Conservation (phyloP, 2,329 filamentous ascomycete species). For the Ilyonectria robusta region DNA sequence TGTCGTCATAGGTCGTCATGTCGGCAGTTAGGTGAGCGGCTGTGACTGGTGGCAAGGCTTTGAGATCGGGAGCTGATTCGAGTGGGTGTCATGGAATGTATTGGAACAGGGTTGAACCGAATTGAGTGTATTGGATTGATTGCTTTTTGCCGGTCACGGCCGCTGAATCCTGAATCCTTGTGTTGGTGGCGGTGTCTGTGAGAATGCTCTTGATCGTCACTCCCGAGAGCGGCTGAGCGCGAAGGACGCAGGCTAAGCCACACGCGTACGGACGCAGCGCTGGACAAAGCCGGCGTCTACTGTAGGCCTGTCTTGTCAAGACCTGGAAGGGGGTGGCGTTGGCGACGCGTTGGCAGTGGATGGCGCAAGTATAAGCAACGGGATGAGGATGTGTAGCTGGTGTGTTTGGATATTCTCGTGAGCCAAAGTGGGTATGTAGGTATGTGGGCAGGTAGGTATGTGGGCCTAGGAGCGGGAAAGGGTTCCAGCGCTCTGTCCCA, state of each 20-base stretch:
- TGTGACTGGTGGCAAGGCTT: constrained; percentile 5
- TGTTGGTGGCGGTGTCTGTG: background rate
- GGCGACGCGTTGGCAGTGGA: background rate
- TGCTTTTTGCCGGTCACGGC: background rate
- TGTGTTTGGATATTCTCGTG: background rate
- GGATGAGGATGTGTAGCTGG: background rate
- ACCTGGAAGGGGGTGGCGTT: background rate
- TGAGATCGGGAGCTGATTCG: constrained; percentile 11
- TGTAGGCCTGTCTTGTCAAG: background rate
- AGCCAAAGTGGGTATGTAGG: background rate
- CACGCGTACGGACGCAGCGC: background rate
- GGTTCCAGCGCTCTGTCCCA: background rate
- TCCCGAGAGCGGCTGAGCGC: background rate
- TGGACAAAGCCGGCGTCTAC: background rate
- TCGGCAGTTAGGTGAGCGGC: constrained; percentile 23
- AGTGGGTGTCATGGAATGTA: constrained; percentile 17
- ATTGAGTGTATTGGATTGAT: background rate
- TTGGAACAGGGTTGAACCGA: background rate
- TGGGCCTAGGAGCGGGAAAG: background rate
- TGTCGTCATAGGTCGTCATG: constrained; percentile 50
- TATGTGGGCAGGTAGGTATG: background rate
- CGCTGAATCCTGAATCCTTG: background rate
- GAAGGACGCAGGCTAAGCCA: background rate
- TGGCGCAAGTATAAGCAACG: background rate
- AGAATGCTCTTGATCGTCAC: background rate